These are phyloP conservation scores for Sinapis alba DNA, from an alignment of 441 rosid genomes.

Conservation along the genomic window DNA sequence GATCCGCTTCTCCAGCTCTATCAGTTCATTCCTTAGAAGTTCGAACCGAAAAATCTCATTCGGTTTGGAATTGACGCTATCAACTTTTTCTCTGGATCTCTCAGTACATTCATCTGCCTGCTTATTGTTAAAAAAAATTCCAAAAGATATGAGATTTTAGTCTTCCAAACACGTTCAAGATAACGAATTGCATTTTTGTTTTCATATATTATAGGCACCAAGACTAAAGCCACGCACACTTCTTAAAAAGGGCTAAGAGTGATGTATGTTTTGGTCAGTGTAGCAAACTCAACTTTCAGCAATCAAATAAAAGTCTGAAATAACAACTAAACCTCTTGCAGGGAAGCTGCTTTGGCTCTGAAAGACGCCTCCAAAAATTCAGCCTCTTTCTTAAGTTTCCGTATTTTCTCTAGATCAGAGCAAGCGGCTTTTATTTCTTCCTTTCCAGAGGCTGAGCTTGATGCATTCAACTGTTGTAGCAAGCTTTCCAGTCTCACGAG, in stretches of 20 bases:
- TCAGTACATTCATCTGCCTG: constrained; percentile 59
- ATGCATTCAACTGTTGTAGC: constrained; percentile 76
- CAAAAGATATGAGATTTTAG: constrained; percentile 25
- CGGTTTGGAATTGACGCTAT: constrained; percentile 50
- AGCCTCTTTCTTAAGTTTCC: constrained; percentile 99
- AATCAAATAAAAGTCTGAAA: constrained; percentile 2
- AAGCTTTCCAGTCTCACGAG: constrained; percentile 79
- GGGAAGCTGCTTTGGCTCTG: constrained; percentile 91
- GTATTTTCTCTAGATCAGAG: constrained; percentile 93
- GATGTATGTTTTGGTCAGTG: neutral
- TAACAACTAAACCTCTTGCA: constrained; percentile 57
- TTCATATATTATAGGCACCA: constrained; percentile 2
- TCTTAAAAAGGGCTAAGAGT: neutral
- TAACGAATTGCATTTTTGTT: constrained; percentile 21
- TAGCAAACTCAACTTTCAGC: constrained; percentile 8
- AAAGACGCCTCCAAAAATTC: constrained; percentile 97
- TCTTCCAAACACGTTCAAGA: constrained; percentile 10
- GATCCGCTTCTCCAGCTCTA: constrained; percentile 92
- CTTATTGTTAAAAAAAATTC: constrained; percentile 23
- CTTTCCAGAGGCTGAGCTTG: constrained; percentile 82
- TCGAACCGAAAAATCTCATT: constrained; percentile 82
- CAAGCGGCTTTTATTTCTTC: constrained; percentile 95
- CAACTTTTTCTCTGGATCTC: constrained; percentile 41
- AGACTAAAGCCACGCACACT: neutral
- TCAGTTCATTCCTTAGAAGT: constrained; percentile 81